Conservation (phyloP, 345 rosid genomes). For the Anastatica hierochuntica region DNA sequence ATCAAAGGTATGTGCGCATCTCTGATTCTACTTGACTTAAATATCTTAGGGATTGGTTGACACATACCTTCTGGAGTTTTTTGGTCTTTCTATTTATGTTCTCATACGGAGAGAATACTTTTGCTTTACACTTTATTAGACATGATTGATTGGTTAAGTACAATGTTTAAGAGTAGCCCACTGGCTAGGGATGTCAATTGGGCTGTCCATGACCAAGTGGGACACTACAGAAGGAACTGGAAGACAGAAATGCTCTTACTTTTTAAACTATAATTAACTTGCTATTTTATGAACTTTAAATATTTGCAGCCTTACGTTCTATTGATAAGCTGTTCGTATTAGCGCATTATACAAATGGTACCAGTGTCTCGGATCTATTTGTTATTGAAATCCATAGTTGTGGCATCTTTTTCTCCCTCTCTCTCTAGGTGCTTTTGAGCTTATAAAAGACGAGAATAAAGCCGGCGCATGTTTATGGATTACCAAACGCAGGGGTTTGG, state of each 20-base stretch:
- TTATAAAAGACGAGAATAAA: constrained; percentile 65
- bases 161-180: neutral
- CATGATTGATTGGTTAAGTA: neutral
- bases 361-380: neutral
- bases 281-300: neutral
- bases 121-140: neutral
- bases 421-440: constrained; percentile 74
- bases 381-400: neutral
- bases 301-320: neutral
- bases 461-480: constrained; percentile 93
- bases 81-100: neutral
- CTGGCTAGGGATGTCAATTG: no score
- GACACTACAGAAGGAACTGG: neutral
- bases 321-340: neutral
- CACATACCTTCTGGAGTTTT: neutral
- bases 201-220: no score
- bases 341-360: neutral
- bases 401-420: neutral
- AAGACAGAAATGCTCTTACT: neutral
- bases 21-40: neutral
- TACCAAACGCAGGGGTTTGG: constrained; percentile 75
- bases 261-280: neutral
- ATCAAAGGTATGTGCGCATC: constrained; percentile 48
- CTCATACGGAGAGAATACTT: neutral
- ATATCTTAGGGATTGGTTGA: neutral